A percentile compares a stretch with the other conserved stretches of the same genome.
Conservation (phyloP, 2,329 filamentous ascomycete genomes). For the Xylaria sp. region DNA sequence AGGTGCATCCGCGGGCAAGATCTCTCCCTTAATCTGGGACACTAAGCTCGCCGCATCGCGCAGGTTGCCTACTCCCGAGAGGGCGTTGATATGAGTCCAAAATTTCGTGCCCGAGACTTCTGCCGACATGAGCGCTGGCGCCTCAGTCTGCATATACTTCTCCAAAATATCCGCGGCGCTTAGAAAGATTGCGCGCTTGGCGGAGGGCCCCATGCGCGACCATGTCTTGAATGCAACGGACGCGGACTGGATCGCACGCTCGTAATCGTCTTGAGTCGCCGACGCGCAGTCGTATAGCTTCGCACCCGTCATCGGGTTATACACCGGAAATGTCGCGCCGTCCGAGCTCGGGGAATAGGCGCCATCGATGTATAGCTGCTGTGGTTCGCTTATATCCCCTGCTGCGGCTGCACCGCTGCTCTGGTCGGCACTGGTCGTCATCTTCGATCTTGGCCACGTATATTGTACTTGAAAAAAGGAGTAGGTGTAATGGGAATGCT, state of each 20-base stretch:
- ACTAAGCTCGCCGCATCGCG: constrained; percentile 56
- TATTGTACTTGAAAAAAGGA: too few species aligned
- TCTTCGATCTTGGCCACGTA: neutral
- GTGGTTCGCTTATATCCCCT: constrained; percentile 24
- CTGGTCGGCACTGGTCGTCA: constrained; percentile 13
- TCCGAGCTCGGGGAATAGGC: constrained; percentile 29
- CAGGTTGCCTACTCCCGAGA: constrained; percentile 52
- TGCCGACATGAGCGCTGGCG: constrained; percentile 66
- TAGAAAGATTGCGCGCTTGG: constrained; percentile 75
- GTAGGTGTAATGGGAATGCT: neutral
- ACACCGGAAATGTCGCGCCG: constrained; percentile 30
- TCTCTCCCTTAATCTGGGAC: constrained; percentile 46
- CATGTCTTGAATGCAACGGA: constrained; percentile 34
- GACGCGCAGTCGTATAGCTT: constrained; percentile 36
- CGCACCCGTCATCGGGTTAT: constrained; percentile 37
- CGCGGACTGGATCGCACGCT: constrained; percentile 35
- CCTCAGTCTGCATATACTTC: constrained; percentile 65
- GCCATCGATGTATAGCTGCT: constrained; percentile 34
- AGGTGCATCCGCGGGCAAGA: constrained; percentile 49
- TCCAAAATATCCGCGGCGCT: constrained; percentile 74
- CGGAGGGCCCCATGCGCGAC: constrained; percentile 50
- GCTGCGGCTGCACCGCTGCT: neutral
- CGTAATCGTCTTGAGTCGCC: constrained; percentile 28
- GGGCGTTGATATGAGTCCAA: constrained; percentile 58
- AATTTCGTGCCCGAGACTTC: constrained; percentile 57